Conservation (phyloP, 331 rosid genomes). For the Stylosanthes scabra region DNA sequence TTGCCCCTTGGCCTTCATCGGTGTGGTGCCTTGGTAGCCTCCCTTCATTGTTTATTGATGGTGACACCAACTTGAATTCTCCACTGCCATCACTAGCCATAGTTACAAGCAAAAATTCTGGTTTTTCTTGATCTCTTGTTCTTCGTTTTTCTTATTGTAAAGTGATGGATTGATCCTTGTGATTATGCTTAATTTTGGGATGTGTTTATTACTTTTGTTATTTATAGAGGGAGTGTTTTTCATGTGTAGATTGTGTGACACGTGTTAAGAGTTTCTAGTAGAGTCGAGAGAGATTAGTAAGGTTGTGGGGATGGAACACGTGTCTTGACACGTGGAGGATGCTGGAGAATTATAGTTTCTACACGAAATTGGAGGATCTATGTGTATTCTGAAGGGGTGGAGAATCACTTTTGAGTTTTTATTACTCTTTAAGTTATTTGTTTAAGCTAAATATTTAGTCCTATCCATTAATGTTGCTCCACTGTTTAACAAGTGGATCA, state of each 20-base stretch:
- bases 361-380: conserved; percentile 34
- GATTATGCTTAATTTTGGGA: not conserved
- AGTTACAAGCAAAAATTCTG: not conserved
- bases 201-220: not conserved
- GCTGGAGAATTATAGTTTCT: conserved; percentile 31
- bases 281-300: conserved; percentile 12
- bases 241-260: too few species aligned
- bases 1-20: conserved; percentile 75
- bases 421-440: too few species aligned
- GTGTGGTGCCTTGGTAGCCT: conserved; percentile 70
- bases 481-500: too few species aligned
- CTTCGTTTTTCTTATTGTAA: not conserved
- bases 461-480: too few species aligned
- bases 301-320: conserved; percentile 7
- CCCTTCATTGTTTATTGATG: conserved; percentile 59
- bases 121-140: too few species aligned
- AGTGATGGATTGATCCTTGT: not conserved
- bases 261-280: conserved; percentile 25
- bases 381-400: too few species aligned
- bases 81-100: conserved; percentile 70
- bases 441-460: too few species aligned
- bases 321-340: conserved; percentile 36
- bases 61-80: conserved; percentile 63
- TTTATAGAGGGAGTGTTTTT: conserved; percentile 13
- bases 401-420: not conserved